Evolutionary conservation across 306 rosid genomes (phyloP).

Genomic region (Herpetospermum pedunculosum): DNA sequence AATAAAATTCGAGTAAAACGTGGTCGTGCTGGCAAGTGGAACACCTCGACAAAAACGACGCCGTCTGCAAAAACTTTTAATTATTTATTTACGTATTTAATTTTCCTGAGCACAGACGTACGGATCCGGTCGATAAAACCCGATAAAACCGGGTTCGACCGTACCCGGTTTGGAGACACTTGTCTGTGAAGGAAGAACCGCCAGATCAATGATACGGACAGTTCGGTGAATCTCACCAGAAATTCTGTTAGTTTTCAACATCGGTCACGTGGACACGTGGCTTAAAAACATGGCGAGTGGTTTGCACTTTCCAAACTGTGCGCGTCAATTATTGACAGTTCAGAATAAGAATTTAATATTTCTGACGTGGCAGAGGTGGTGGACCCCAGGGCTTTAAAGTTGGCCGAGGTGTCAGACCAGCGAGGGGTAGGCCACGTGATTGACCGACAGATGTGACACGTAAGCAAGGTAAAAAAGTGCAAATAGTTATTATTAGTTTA

Average conservation of each 20-base stretch:
- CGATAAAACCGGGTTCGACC: not conserved
- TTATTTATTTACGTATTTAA: not conserved
- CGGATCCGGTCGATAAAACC: not conserved
- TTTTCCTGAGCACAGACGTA: not conserved
- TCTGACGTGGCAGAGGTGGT: slow-evolving; percentile 10
- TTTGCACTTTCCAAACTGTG: not conserved
- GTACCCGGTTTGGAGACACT: not conserved
- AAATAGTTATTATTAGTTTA: not conserved
- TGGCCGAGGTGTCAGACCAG: slow-evolving; percentile 9
- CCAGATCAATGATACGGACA: not conserved
- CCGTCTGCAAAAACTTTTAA: not conserved
- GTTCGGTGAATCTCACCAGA: slow-evolving; percentile 7
- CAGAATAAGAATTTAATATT: not conserved
- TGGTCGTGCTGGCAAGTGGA: not conserved
- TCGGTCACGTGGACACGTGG: slow-evolving; percentile 34
- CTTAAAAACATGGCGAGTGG: not conserved
- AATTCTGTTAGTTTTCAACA: slow-evolving; percentile 10
- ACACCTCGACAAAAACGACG: not conserved
- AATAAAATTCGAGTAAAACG: not conserved
- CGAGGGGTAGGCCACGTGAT: slow-evolving; percentile 30
- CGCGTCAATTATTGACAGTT: not conserved
- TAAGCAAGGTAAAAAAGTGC: slow-evolving; percentile 6
- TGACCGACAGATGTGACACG: slow-evolving; percentile 33
- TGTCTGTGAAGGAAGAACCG: not conserved
- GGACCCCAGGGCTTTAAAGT: slow-evolving; percentile 5